These are phyloP conservation scores for Aureobasidium lini DNA, from an alignment of 2,329 filamentous ascomycete genomes.

Conservation along the genomic window DNA sequence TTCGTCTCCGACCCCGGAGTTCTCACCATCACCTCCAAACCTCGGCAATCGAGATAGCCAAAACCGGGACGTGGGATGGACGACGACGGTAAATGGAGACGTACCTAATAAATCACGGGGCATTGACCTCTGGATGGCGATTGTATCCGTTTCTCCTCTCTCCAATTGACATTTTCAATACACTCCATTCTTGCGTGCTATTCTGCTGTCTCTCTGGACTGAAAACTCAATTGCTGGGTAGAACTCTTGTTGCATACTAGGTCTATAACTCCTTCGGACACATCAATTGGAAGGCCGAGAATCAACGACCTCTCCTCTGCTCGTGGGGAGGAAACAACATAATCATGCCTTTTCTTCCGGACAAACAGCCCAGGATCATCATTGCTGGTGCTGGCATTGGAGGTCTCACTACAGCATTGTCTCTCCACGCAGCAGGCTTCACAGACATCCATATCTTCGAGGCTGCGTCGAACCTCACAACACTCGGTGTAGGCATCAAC, in stretches of 20 bases:
- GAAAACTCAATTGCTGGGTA: neutral
- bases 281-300: too few relatives aligned
- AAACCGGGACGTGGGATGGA: neutral
- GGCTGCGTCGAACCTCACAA: conserved; percentile 34
- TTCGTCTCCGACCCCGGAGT: conserved; percentile 6
- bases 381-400: conserved; percentile 44
- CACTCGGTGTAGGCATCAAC: conserved; percentile 41
- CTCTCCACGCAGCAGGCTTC: conserved; percentile 47
- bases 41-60: conserved; percentile 7
- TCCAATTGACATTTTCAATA: neutral
- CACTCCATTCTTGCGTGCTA: neutral
- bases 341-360: conserved; percentile 12
- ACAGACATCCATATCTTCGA: conserved; percentile 39
- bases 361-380: conserved; percentile 25
- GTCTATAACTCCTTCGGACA: neutral
- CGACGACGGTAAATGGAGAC: neutral
- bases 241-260: neutral
- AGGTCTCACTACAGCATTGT: conserved; percentile 49
- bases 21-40: neutral
- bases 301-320: too few relatives aligned
- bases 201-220: neutral
- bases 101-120: neutral
- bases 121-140: neutral
- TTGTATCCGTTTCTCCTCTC: neutral
- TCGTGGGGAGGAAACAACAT: neutral